phyloP scores from a whole-genome alignment of 352 stramenopile species.

The Halophytophthora batemanensis region DNA sequence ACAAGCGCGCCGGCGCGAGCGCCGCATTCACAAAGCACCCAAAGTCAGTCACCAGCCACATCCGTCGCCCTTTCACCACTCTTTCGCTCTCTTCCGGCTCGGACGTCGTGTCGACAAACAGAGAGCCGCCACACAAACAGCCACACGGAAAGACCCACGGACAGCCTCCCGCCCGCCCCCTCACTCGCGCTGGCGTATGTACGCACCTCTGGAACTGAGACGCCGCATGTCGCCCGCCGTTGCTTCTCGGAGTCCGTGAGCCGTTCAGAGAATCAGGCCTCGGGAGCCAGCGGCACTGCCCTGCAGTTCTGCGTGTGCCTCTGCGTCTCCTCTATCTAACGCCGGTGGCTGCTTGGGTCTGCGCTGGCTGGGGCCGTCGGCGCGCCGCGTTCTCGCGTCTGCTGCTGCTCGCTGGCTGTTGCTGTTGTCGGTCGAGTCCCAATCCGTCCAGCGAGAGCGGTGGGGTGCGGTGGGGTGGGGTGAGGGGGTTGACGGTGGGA shows the following conservation, averaged over 20 bases:
- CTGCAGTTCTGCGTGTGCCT: no score
- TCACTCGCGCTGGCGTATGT: neutral
- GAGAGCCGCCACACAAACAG: neutral
- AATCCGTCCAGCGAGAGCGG: no score
- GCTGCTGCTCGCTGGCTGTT: no score
- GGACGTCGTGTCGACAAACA: neutral
- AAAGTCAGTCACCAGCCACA: neutral
- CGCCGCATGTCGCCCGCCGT: constrained; percentile 34
- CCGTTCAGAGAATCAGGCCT: neutral
- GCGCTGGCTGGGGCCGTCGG: no score
- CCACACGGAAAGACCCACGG: neutral
- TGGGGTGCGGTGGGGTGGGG: no score
- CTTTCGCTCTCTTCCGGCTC: neutral
- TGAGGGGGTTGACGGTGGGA: no score
- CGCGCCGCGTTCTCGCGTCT: no score
- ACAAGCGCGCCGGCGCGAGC: neutral
- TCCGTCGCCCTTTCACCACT: neutral
- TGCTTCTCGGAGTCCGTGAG: neutral
- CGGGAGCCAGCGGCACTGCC: no score
- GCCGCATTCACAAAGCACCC: neutral
- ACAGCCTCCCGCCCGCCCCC: neutral
- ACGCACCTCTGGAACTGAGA: constrained; percentile 51
- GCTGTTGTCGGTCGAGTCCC: no score
- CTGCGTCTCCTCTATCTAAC: no score
- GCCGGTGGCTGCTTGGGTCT: no score